Conservation (phyloP, 768 basidiomycete species). For the Lactarius sanguifluus region DNA sequence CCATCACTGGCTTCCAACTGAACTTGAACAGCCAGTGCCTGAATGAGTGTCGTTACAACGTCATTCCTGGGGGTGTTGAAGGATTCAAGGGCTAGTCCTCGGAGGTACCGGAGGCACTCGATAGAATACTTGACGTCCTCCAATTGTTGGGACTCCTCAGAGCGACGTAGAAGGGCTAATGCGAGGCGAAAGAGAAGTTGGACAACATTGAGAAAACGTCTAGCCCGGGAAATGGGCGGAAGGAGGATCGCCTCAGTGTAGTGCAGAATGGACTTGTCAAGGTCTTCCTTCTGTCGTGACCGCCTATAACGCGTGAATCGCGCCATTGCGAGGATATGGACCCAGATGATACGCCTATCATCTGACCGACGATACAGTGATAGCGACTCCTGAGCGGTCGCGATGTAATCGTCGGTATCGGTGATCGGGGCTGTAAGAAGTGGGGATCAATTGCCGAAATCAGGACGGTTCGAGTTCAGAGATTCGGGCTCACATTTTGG, state of each 20-base stretch:
- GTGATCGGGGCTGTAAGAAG: background rate
- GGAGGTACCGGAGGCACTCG: background rate
- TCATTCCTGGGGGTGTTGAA: background rate
- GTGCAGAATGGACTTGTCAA: background rate
- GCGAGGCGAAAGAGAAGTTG: background rate
- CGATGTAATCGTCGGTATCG: background rate
- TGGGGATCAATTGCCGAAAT: background rate
- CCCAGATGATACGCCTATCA: background rate
- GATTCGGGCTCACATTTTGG: background rate
- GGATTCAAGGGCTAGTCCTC: background rate
- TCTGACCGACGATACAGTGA: background rate
- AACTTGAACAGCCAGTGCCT: background rate
- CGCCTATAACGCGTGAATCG: background rate
- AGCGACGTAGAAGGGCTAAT: fast-evolving
- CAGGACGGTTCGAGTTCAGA: background rate
- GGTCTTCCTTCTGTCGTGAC: background rate
- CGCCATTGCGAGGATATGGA: background rate
- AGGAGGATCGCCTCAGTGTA: background rate
- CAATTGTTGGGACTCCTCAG: background rate
- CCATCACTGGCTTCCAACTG: background rate
- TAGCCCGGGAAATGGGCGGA: background rate
- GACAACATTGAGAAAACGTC: background rate
- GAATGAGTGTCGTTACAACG: background rate
- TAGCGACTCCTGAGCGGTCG: background rate
- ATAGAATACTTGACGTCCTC: background rate